A percentile compares a stretch with the other conserved stretches of the same genome.
These are phyloP conservation scores for Plasmopara halstedii DNA, from an alignment of 352 stramenopile genomes.

Conservation along the genomic window DNA sequence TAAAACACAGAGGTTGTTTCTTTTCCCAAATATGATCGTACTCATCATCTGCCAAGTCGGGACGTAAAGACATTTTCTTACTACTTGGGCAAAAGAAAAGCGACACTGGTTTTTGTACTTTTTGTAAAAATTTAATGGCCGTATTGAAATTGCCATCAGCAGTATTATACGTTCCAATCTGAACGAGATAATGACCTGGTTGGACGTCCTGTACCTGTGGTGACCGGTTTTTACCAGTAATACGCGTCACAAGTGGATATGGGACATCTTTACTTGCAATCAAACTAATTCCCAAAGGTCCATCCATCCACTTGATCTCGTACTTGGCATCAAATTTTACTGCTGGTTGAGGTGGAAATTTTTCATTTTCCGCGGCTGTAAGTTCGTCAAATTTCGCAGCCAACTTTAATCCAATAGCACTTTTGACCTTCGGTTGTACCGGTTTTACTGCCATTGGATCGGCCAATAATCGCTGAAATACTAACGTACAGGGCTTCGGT, in stretches of 20 bases:
- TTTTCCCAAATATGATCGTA: constrained; percentile 87
- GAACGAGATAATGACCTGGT: constrained; percentile 80
- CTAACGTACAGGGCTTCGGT: constrained; percentile 63
- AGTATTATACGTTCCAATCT: constrained; percentile 81
- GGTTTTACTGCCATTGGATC: constrained; percentile 77
- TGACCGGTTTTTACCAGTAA: constrained; percentile 84
- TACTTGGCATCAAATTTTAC: constrained; percentile 82
- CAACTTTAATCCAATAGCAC: constrained; percentile 58
- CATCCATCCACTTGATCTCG: constrained; percentile 83
- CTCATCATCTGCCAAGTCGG: constrained; percentile 57
- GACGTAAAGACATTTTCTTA: constrained; percentile 67
- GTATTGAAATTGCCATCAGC: constrained; percentile 83
- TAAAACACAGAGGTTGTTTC: constrained; percentile 82
- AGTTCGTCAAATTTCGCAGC: constrained; percentile 75
- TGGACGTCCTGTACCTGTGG: constrained; percentile 83
- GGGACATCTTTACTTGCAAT: constrained; percentile 83
- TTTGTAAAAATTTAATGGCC: constrained; percentile 85
- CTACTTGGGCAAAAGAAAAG: constrained; percentile 79
- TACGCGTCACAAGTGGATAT: constrained; percentile 80
- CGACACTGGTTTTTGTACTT: constrained; percentile 78
- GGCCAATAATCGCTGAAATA: constrained; percentile 58
- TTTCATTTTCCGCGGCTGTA: constrained; percentile 57
- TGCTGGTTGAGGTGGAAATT: constrained; percentile 46
- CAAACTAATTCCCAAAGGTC: constrained; percentile 77
- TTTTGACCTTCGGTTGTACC: constrained; percentile 65